A percentile compares a stretch with the other conserved stretches of the same genome.
phyloP scores from a whole-genome alignment of 768 basidiomycete species.

The Suillus luteus region DNA sequence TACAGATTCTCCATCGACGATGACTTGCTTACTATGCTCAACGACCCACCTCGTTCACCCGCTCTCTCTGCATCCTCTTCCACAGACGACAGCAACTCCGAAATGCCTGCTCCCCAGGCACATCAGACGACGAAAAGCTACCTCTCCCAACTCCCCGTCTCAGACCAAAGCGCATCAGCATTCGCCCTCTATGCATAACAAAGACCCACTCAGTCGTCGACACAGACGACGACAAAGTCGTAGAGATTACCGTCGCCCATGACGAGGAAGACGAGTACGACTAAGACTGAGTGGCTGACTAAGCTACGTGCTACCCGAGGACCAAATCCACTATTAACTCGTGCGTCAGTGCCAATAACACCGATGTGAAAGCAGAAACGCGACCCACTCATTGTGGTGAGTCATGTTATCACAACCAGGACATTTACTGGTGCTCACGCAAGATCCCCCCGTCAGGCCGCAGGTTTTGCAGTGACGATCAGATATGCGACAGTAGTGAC shows the following conservation, averaged over 20 bases:
- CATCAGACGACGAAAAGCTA: constrained; percentile 55
- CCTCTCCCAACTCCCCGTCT: constrained; percentile 29
- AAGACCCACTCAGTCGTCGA: constrained; percentile 35
- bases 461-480: too few species aligned
- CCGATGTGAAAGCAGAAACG: too few species aligned
- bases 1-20: constrained; percentile 35
- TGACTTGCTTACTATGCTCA: constrained; percentile 27
- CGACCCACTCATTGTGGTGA: too few species aligned
- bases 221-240: constrained; percentile 14
- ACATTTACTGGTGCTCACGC: too few species aligned
- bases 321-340: too few species aligned
- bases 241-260: constrained; percentile 13
- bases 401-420: too few species aligned
- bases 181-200: constrained; percentile 53
- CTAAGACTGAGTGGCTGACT: constrained; percentile 21
- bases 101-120: constrained; percentile 48
- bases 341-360: too few species aligned
- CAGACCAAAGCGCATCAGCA: constrained; percentile 45
- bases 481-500: too few species aligned
- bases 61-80: constrained; percentile 36
- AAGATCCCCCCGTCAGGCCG: too few species aligned
- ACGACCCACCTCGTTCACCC: constrained; percentile 30
- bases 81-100: constrained; percentile 41
- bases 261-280: constrained; percentile 53
- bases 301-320: too few species aligned